Percentiles rank a stretch among this genome's conserved stretches.
Conservation (phyloP, 2,329 filamentous ascomycete genomes). For the Knoxdaviesia capensis region DNA sequence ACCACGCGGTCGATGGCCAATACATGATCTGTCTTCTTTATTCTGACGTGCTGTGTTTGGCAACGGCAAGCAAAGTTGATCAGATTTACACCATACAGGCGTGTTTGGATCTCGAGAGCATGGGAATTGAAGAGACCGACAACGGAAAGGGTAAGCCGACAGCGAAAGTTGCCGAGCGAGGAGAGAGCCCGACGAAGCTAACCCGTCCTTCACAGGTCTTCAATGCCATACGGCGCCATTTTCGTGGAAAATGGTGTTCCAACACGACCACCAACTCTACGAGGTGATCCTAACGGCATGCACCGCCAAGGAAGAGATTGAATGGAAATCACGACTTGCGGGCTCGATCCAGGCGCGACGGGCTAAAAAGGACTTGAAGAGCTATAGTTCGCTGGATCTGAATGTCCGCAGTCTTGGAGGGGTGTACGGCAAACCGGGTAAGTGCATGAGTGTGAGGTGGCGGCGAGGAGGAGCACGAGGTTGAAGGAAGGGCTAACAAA, state of each 20-base stretch:
- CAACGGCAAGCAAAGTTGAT: constrained; percentile 41
- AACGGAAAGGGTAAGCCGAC: constrained; percentile 46
- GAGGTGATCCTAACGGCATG: constrained; percentile 80
- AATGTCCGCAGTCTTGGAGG: constrained; percentile 56
- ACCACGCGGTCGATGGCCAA: constrained; percentile 45
- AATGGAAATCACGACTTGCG: constrained; percentile 56
- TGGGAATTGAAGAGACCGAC: constrained; percentile 50
- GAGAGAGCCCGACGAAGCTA: constrained; percentile 3
- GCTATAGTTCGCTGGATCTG: constrained; percentile 45
- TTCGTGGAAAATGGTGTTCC: constrained; percentile 84
- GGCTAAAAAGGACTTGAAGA: constrained; percentile 21
- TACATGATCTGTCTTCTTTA: constrained; percentile 83
- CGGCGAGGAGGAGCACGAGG: neutral
- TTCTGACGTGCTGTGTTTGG: constrained; percentile 57
- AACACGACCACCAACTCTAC: constrained; percentile 54
- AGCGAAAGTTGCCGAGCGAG: neutral
- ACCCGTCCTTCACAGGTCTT: constrained; percentile 35
- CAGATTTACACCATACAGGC: constrained; percentile 54
- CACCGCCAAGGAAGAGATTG: constrained; percentile 55
- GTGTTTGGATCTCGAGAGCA: constrained; percentile 46
- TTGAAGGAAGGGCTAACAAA: too few species aligned
- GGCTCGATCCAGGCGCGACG: constrained; percentile 27
- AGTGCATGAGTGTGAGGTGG: constrained; percentile 3
- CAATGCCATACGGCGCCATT: constrained; percentile 74
- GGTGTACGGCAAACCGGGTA: constrained; percentile 54